Percentiles rank a stretch among this genome's conserved stretches.
phyloP scores from a whole-genome alignment of 2,329 filamentous ascomycete species.

The Endocalyx cinctus region DNA sequence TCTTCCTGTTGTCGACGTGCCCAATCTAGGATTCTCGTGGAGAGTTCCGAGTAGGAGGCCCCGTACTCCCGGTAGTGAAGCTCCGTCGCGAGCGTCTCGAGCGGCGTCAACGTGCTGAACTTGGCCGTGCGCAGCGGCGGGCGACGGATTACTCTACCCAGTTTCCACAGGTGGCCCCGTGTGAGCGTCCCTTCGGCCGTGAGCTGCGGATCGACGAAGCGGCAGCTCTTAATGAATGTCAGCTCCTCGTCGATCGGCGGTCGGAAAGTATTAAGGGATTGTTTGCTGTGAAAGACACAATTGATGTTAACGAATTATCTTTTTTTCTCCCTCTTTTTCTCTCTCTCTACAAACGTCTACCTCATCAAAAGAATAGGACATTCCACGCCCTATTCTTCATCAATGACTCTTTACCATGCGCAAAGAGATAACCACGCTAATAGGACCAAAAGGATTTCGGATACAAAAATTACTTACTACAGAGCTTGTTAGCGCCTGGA shows the following conservation, averaged over 20 bases:
- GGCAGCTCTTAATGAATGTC: slow-evolving; percentile 25
- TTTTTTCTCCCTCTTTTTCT: too few relatives aligned
- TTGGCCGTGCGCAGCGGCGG: slow-evolving; percentile 16
- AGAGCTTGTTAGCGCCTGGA: too few relatives aligned
- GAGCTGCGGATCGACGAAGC: slow-evolving; percentile 19
- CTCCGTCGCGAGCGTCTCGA: slow-evolving; percentile 19
- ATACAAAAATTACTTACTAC: too few relatives aligned
- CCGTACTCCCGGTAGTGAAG: slow-evolving; percentile 17
- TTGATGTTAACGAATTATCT: too few relatives aligned
- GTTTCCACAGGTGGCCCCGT: slow-evolving; percentile 20
- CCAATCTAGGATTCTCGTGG: slow-evolving; percentile 10
- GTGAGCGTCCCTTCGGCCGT: slow-evolving; percentile 16
- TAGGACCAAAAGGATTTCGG: too few relatives aligned
- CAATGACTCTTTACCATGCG: too few relatives aligned
- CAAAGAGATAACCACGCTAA: too few relatives aligned
- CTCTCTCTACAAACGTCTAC: too few relatives aligned
- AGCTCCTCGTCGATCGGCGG: slow-evolving; percentile 19
- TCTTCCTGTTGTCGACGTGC: slow-evolving; percentile 4
- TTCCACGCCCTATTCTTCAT: too few relatives aligned
- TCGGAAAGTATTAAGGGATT: slow-evolving; percentile 21
- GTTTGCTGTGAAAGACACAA: too few relatives aligned
- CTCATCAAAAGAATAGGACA: too few relatives aligned
- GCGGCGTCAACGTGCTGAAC: slow-evolving; percentile 14
- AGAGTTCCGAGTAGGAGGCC: slow-evolving; percentile 15
- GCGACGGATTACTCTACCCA: slow-evolving; percentile 20